Percentiles rank a stretch among this genome's conserved stretches.
Evolutionary conservation across 2,329 filamentous ascomycete species (phyloP).

Genomic region (Sphaerulina vaccinii): DNA sequence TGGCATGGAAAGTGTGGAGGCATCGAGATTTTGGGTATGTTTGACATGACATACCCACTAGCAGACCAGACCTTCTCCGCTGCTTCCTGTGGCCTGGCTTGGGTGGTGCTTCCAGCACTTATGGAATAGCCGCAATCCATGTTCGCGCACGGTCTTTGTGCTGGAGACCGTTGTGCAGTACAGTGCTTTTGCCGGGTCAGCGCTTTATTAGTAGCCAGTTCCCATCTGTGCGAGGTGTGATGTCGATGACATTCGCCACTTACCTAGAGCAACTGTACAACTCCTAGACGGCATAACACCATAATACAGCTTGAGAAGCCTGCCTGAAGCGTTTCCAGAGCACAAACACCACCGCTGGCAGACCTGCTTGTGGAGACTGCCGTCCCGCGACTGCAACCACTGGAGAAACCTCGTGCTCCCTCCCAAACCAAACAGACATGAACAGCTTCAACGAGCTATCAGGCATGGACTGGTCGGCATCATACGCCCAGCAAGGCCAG

Average conservation of each 20-base stretch:
- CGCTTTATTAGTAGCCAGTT: slow-evolving; percentile 2
- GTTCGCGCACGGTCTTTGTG: slow-evolving; percentile 4
- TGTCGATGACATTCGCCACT: neutral
- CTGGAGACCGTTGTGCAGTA: slow-evolving; percentile 1
- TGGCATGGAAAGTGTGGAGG: slow-evolving; percentile 4
- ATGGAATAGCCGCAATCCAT: slow-evolving; percentile 3
- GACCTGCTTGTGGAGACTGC: too few species aligned
- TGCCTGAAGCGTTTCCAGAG: too few species aligned
- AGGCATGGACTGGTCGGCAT: neutral
- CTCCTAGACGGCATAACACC: too few species aligned
- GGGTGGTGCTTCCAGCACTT: neutral
- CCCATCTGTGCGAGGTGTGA: slow-evolving; percentile 1
- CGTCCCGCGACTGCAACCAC: too few species aligned
- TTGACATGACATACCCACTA: slow-evolving; percentile 1
- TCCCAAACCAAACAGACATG: neutral
- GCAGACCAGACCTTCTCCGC: neutral
- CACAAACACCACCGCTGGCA: neutral
- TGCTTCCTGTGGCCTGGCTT: neutral
- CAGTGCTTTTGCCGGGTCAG: slow-evolving; percentile 13
- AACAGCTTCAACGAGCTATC: slow-evolving; percentile 1
- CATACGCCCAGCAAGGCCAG: neutral
- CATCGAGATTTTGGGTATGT: slow-evolving; percentile 6
- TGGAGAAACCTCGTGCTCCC: too few species aligned
- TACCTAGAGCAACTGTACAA: neutral
- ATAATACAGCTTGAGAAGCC: too few species aligned